Conservation (phyloP, 192 early-diverging fungal species). For the Entomortierella chlamydospora region DNA sequence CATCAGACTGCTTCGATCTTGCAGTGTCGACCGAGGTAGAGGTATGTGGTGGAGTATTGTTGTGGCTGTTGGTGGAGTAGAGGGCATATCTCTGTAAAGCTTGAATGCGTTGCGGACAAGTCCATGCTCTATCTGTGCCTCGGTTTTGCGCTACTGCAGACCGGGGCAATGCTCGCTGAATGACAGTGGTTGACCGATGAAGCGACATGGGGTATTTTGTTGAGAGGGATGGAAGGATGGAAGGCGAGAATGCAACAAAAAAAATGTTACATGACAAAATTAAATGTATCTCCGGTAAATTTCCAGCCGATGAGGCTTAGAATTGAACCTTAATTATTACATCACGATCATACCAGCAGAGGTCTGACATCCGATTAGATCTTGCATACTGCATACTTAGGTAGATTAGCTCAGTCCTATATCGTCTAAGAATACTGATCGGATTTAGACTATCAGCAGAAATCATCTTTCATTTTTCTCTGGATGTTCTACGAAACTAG, state of each 20-base stretch:
- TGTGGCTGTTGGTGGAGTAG: conserved; percentile 4
- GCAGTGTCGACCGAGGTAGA: background rate
- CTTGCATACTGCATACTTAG: no score
- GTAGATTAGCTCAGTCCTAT: no score
- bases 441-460: no score
- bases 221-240: background rate
- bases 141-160: background rate
- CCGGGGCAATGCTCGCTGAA: background rate
- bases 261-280: no score
- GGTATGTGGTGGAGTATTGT: background rate
- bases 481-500: no score
- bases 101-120: background rate
- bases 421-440: no score
- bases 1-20: background rate
- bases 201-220: background rate
- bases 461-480: no score
- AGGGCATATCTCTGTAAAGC: conserved; percentile 2
- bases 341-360: no score
- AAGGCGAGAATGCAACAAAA: background rate
- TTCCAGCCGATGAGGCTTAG: no score
- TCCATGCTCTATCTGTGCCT: background rate
- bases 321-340: no score
- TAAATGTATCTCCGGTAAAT: no score
- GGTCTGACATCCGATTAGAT: no score
- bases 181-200: background rate